These are phyloP conservation scores for Passiflora organensis DNA, from an alignment of 345 rosid species.

Conservation along the genomic window DNA sequence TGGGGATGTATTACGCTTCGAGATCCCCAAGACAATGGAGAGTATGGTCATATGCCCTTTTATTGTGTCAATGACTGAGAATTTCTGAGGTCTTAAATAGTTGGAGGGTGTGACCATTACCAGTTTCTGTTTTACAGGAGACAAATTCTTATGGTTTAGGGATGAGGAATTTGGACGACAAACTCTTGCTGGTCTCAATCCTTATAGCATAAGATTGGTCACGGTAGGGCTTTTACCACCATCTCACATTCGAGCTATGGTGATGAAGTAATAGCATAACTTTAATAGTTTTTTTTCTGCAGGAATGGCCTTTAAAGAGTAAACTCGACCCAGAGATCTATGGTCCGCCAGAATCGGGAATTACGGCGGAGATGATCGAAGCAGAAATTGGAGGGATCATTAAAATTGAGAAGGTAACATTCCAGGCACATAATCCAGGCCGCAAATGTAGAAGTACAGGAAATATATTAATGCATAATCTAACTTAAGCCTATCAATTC, in stretches of 20 bases:
- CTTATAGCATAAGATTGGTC: constrained; percentile 45
- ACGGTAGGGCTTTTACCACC: constrained; percentile 41
- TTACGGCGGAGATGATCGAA: constrained; percentile 53
- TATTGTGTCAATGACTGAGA: too few species aligned
- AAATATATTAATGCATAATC: too few species aligned
- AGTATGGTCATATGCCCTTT: constrained; percentile 25
- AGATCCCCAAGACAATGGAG: constrained; percentile 41
- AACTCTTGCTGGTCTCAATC: constrained; percentile 76
- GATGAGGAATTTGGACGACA: constrained; percentile 80
- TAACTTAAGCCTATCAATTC: too few species aligned
- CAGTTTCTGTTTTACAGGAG: constrained; percentile 35
- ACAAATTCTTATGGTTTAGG: constrained; percentile 63
- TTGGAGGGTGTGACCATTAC: too few species aligned
- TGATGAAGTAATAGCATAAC: too few species aligned
- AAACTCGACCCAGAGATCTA: constrained; percentile 57
- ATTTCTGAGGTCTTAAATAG: too few species aligned
- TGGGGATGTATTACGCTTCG: constrained; percentile 48
- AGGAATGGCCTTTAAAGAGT: constrained; percentile 90
- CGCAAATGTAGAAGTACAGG: too few species aligned
- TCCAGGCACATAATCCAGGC: too few species aligned
- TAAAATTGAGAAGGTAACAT: constrained; percentile 51
- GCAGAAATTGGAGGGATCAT: constrained; percentile 47
- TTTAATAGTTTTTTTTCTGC: background rate
- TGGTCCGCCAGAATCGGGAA: constrained; percentile 58
- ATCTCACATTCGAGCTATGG: too few species aligned